Percentiles rank a stretch among this genome's conserved stretches.
These are phyloP conservation scores for Simplicillium aogashimaense DNA, from an alignment of 2,329 filamentous ascomycete species.

Conservation along the genomic window DNA sequence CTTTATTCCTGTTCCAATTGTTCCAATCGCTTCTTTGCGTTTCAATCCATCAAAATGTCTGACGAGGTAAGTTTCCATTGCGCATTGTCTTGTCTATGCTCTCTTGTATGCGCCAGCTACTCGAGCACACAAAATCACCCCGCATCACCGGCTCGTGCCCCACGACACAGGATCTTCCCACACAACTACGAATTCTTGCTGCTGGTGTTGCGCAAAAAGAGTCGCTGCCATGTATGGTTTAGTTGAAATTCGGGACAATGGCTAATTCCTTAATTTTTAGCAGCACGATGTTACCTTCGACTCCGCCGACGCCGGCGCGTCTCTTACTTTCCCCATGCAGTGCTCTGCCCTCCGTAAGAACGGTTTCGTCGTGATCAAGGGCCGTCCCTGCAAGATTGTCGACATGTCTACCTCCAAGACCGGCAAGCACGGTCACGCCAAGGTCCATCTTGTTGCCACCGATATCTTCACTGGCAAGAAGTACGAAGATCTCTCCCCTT, in stretches of 20 bases:
- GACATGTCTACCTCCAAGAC: slow-evolving; percentile 99
- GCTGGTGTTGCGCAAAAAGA: no score
- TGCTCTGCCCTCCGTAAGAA: slow-evolving; percentile 99
- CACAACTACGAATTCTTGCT: no score
- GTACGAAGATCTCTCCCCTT: slow-evolving; percentile 96
- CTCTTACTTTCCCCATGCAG: slow-evolving; percentile 92
- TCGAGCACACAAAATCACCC: slow-evolving; percentile 1
- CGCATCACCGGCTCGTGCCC: slow-evolving; percentile 1
- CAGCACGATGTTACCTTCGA: slow-evolving; percentile 73
- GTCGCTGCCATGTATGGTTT: neutral
- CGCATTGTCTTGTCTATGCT: neutral
- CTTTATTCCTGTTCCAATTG: slow-evolving; percentile 10
- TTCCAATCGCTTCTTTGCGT: slow-evolving; percentile 22
- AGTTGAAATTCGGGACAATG: neutral
- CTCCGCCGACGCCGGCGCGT: slow-evolving; percentile 91
- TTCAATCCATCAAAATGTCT: slow-evolving; percentile 44
- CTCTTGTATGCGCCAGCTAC: neutral
- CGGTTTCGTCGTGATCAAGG: slow-evolving; percentile 97
- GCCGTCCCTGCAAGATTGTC: slow-evolving; percentile 99
- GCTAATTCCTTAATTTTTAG: slow-evolving; percentile 8
- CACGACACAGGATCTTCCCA: slow-evolving; percentile 9
- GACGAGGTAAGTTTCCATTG: slow-evolving; percentile 39
- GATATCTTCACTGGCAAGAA: slow-evolving; percentile 99
- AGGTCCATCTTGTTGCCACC: slow-evolving; percentile 95
- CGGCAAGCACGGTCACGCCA: slow-evolving; percentile 99